A percentile compares a stretch with the other conserved stretches of the same genome.
These are phyloP conservation scores for Flaveria linearis DNA, from an alignment of 129 eudicot species.

Conservation along the genomic window DNA sequence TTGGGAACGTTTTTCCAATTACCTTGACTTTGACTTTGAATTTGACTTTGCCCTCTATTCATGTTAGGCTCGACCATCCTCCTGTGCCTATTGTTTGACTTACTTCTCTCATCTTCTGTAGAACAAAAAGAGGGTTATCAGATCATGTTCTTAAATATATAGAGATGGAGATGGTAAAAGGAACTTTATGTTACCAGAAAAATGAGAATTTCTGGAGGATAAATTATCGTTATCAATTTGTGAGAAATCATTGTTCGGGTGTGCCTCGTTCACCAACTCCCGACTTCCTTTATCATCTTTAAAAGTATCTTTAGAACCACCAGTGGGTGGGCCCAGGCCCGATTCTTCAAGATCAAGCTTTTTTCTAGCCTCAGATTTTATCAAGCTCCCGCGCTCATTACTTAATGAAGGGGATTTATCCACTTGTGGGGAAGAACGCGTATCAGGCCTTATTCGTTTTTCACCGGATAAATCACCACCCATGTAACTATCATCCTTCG, in stretches of 20 bases:
- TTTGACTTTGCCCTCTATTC: slow-evolving; percentile 45
- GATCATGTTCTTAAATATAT: slow-evolving; percentile 45
- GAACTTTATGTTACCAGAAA: slow-evolving; percentile 57
- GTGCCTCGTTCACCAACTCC: slow-evolving; percentile 46
- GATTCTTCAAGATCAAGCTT: slow-evolving; percentile 67
- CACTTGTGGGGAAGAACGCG: slow-evolving; percentile 52
- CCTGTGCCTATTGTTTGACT: slow-evolving; percentile 62
- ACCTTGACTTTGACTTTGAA: slow-evolving; percentile 51
- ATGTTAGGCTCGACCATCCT: slow-evolving; percentile 65
- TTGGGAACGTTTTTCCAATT: slow-evolving; percentile 82
- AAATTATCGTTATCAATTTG: slow-evolving; percentile 61
- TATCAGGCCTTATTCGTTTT: slow-evolving; percentile 52
- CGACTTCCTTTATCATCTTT: slow-evolving; percentile 65
- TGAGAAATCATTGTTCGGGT: slow-evolving; percentile 50
- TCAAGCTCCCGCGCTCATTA: slow-evolving; percentile 58
- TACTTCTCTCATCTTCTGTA: slow-evolving; percentile 68
- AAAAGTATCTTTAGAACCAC: slow-evolving; percentile 60
- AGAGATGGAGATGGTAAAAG: slow-evolving; percentile 47
- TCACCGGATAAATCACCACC: slow-evolving; percentile 50
- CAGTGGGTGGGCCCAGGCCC: slow-evolving; percentile 64
- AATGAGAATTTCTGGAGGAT: slow-evolving; percentile 48
- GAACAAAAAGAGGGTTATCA: slow-evolving; percentile 57
- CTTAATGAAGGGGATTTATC: slow-evolving; percentile 78
- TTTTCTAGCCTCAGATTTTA: slow-evolving; percentile 56
- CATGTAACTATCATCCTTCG: slow-evolving; percentile 56